Evolutionary conservation across 2,329 filamentous ascomycete species (phyloP).

Genomic region (Graphilbum sp.): DNA sequence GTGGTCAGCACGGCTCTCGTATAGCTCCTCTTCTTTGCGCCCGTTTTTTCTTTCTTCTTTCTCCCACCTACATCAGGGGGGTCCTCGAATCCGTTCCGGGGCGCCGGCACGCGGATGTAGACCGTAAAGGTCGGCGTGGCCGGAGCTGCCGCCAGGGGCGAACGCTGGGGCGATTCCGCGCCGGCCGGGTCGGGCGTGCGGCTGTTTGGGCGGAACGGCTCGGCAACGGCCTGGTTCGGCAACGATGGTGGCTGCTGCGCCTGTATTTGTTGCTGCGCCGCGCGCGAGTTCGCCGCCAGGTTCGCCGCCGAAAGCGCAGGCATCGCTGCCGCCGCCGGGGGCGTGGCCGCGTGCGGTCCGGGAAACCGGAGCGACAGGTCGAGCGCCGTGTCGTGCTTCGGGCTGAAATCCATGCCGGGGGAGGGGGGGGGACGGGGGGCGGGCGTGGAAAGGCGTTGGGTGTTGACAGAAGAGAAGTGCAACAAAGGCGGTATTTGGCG

Average conservation of each 20-base stretch:
- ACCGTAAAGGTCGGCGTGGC: conserved; percentile 45
- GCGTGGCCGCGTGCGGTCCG: too few species aligned
- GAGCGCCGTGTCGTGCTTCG: conserved; percentile 7
- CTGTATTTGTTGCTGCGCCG: not conserved
- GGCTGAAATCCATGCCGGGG: conserved; percentile 6
- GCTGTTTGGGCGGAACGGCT: not conserved
- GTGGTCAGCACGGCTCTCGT: not conserved
- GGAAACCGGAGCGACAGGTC: conserved; percentile 9
- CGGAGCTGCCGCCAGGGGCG: not conserved
- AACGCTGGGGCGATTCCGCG: not conserved
- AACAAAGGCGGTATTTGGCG: too few species aligned
- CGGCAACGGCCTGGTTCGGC: not conserved
- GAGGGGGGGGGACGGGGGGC: too few species aligned
- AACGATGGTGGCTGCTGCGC: not conserved
- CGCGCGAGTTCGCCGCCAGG: not conserved
- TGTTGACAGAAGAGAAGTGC: too few species aligned
- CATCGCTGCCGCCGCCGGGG: too few species aligned
- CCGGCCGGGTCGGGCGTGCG: not conserved
- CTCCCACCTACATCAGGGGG: conserved; percentile 53
- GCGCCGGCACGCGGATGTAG: conserved; percentile 79
- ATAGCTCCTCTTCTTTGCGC: too few species aligned
- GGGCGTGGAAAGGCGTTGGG: too few species aligned
- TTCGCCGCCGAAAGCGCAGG: not conserved
- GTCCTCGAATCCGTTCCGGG: conserved; percentile 75
- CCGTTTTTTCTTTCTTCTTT: not conserved